Evolutionary conservation across 1,284 basidiomycete species (phyloP), one percentile per base, ranked within the genome.

Genomic region (Heterobasidion parviporum): DNA sequence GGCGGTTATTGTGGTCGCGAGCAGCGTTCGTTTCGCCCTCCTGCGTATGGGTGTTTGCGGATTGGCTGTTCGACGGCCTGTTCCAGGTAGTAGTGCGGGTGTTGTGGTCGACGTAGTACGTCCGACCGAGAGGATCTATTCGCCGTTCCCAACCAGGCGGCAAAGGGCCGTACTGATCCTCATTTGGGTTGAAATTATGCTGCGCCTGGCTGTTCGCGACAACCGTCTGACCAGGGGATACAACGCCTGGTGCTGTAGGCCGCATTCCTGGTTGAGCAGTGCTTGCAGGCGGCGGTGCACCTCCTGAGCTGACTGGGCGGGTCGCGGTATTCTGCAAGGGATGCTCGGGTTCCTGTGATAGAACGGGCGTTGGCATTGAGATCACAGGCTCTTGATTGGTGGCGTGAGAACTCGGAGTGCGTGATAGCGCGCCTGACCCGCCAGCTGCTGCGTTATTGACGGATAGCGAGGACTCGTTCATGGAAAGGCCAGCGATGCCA

Each of bases 51-150:
- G 70, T 70, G 60, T 76, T 78, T 44, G 73, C 71, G 44, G 71
- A 73, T 56, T 76, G 74, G 61, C 59, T 73, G 32, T 65, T 58
- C 8, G 71, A 70, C 7, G 82, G 89, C 59, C 89, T 80, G 66
- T 87, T 88, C 96, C 96, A 99, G 7, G 94, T 94, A n/a, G 96
- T 98, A 38, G 88, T 85, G 55, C 95, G 85, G 5, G 89, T 89
- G 70, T 90, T 94, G 72, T 99, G 95, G 67, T 96, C 92, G 55
- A 95, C 92, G 67, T 84, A 90, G 74, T 98, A 99, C 16, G 89
- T 84, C 52, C 97, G 79, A 2, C 89, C 90, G 54, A 94, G 82
- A 53, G 84, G 86, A 70, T 98, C 97, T 52, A 87, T 82, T 49
- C 97, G 85, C 56, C 95, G 85, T 71, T 99, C 97, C 94, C 95